phyloP scores from a whole-genome alignment of 2,329 filamentous ascomycete genomes.

The Cladosporium austrohemisphaericum region DNA sequence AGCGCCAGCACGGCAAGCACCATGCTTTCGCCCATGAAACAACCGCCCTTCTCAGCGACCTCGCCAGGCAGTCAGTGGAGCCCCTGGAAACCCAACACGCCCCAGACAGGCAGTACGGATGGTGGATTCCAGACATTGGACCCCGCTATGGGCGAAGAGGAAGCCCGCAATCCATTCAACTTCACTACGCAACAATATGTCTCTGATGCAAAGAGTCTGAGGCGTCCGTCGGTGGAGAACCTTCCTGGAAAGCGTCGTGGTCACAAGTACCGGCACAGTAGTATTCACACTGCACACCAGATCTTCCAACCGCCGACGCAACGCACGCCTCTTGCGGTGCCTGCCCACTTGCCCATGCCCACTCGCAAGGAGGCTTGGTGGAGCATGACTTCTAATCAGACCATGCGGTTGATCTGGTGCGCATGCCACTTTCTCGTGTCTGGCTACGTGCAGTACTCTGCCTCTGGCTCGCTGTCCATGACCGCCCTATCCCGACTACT shows the following conservation, averaged over 20 bases:
- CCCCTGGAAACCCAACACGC: conserved; percentile 31
- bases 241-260: conserved; percentile 73
- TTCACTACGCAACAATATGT: conserved; percentile 66
- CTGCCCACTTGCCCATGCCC: conserved; percentile 86
- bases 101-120: conserved; percentile 31
- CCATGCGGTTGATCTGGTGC: conserved; percentile 80
- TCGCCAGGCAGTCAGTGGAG: conserved; percentile 24
- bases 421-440: conserved; percentile 81
- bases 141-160: conserved; percentile 18
- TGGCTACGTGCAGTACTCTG: conserved; percentile 78
- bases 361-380: conserved; percentile 82
- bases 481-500: conserved; percentile 90
- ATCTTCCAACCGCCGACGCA: conserved; percentile 85
- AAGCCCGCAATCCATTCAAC: conserved; percentile 74
- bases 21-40: conserved; percentile 30
- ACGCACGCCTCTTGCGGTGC: conserved; percentile 80
- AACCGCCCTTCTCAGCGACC: conserved; percentile 25
- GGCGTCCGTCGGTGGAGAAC: conserved; percentile 11
- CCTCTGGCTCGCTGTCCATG: conserved; percentile 81
- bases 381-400: conserved; percentile 87
- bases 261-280: conserved; percentile 97
- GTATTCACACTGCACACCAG: conserved; percentile 74
- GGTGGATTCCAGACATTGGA: conserved; percentile 28
- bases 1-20: conserved; percentile 21
- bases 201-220: conserved; percentile 22